phyloP scores from a whole-genome alignment of 331 rosid species.

The Erythrophleum ivorense region DNA sequence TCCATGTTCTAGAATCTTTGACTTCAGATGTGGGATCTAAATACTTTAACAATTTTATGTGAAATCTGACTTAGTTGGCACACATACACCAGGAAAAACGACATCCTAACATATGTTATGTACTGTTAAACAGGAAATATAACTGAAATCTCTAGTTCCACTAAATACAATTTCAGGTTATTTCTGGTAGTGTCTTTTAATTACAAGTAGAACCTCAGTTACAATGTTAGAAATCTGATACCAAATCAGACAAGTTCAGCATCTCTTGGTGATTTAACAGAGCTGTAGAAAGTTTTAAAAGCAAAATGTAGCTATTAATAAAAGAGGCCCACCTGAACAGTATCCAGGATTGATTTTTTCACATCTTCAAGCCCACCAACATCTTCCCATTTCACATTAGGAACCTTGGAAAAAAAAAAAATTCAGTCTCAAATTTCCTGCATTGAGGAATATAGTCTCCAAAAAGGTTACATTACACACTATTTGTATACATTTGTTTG shows the following conservation, averaged over 20 bases:
- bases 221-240: slow-evolving; percentile 6
- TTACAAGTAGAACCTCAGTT: slow-evolving; percentile 31
- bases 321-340: slow-evolving; percentile 77
- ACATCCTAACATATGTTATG: slow-evolving; percentile 16
- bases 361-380: slow-evolving; percentile 99
- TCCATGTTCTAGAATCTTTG: background rate
- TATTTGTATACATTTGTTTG: slow-evolving; percentile 14
- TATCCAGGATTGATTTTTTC: slow-evolving; percentile 94
- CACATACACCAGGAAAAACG: slow-evolving; percentile 12
- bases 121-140: slow-evolving; percentile 32
- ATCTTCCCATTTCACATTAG: slow-evolving; percentile 97
- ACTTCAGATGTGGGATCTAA: background rate
- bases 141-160: slow-evolving; percentile 25
- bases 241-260: background rate
- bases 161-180: slow-evolving; percentile 16
- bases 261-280: background rate
- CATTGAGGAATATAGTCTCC: slow-evolving; percentile 35
- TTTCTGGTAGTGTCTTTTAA: background rate
- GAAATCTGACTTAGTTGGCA: slow-evolving; percentile 17
- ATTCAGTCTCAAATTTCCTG: slow-evolving; percentile 8
- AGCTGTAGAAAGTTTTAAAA: background rate
- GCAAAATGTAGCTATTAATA: background rate
- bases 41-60: background rate
- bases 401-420: slow-evolving; percentile 67
- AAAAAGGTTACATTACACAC: background rate